Conservation (phyloP, 768 basidiomycete genomes). For the Gloeophyllum trabeum region DNA sequence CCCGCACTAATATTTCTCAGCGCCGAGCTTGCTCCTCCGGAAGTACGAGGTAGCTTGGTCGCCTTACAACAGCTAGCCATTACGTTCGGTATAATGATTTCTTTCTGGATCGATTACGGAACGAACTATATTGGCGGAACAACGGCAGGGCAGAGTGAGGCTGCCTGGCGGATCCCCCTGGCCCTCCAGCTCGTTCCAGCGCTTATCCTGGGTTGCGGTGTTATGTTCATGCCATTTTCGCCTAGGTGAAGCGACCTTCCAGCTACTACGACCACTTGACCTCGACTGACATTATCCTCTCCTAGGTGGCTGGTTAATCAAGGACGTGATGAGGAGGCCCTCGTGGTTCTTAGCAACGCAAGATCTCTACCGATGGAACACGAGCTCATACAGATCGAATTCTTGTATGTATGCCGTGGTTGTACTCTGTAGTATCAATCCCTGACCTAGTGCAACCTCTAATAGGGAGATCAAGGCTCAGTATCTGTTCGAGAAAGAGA, state of each 20-base stretch:
- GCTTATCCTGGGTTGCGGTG: conserved; percentile 55
- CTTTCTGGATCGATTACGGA: conserved; percentile 35
- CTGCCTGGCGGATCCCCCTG: conserved; percentile 70
- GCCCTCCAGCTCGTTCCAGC: conserved; percentile 69
- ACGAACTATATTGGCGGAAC: conserved; percentile 68
- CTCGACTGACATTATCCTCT: not conserved
- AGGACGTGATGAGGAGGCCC: conserved; percentile 66
- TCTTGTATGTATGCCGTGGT: conserved; percentile 35
- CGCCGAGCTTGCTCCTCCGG: conserved; percentile 60
- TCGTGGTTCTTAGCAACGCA: conserved; percentile 48
- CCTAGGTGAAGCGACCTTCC: conserved; percentile 34
- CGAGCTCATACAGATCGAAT: conserved; percentile 64
- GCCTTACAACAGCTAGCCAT: conserved; percentile 78
- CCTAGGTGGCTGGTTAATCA: conserved; percentile 65
- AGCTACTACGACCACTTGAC: not conserved
- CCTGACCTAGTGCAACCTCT: not conserved
- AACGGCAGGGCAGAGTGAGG: conserved; percentile 41
- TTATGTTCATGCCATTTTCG: conserved; percentile 72
- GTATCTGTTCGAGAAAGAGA: conserved; percentile 63
- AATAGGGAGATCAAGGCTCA: conserved; percentile 63
- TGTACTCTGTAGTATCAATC: not conserved
- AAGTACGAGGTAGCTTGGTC: conserved; percentile 72
- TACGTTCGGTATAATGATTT: conserved; percentile 68
- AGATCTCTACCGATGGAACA: conserved; percentile 43
- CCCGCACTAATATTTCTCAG: conserved; percentile 8